Evolutionary conservation across 164 flowering plant genomes (phyloP).

Genomic region (Piper longum): DNA sequence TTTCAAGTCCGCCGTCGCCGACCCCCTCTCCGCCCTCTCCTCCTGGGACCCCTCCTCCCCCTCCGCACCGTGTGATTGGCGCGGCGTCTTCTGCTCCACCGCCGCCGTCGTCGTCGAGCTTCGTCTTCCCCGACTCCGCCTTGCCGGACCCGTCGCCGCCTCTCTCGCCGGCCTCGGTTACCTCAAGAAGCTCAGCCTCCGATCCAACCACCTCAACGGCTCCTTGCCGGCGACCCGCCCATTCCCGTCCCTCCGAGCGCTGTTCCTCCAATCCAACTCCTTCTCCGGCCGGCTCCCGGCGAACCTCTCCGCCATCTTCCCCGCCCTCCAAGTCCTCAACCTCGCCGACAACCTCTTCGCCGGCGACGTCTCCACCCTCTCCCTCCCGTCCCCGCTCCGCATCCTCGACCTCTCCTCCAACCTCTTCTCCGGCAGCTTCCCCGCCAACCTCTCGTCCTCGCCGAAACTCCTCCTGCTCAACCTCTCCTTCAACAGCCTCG

Average conservation of each 20-base stretch:
- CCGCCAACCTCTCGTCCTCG: slow-evolving; percentile 25
- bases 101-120: slow-evolving; percentile 49
- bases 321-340: slow-evolving; percentile 25
- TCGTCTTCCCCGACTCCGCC: slow-evolving; percentile 60
- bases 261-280: slow-evolving; percentile 35
- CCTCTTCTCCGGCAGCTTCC: slow-evolving; percentile 44
- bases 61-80: slow-evolving; percentile 90
- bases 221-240: slow-evolving; percentile 31
- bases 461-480: slow-evolving; percentile 41
- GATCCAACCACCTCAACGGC: slow-evolving; percentile 34
- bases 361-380: slow-evolving; percentile 18
- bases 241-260: slow-evolving; percentile 24
- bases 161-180: slow-evolving; percentile 22
- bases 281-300: slow-evolving; percentile 33
- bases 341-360: slow-evolving; percentile 29
- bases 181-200: slow-evolving; percentile 64
- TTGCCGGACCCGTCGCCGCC: slow-evolving; percentile 37
- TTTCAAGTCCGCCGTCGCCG: slow-evolving; percentile 44
- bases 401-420: slow-evolving; percentile 47
- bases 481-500: slow-evolving; percentile 47
- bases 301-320: slow-evolving; percentile 21
- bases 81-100: slow-evolving; percentile 45
- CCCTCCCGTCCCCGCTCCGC: slow-evolving; percentile 22
- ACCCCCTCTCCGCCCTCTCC: slow-evolving; percentile 56
- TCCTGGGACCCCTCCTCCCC: slow-evolving; percentile 65